Evolutionary conservation across 257 asterid species (phyloP).

Genomic region (Scutellaria minor): DNA sequence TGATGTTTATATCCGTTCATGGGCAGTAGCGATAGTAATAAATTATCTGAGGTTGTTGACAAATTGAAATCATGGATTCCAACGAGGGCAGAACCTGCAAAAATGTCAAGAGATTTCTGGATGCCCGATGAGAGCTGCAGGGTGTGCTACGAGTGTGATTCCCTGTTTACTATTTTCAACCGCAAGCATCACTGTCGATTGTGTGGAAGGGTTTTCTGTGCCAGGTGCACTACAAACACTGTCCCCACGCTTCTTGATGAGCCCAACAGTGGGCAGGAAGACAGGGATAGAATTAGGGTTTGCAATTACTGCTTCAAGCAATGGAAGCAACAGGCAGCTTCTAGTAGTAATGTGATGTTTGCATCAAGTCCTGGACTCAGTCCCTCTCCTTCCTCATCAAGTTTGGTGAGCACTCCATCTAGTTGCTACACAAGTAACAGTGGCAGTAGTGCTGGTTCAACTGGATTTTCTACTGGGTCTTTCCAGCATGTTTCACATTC

Average conservation of each 20-base stretch:
- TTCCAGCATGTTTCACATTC: constrained; percentile 69
- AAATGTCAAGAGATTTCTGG: constrained; percentile 76
- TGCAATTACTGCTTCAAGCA: constrained; percentile 79
- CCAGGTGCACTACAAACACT: constrained; percentile 65
- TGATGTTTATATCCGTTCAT: constrained; percentile 50
- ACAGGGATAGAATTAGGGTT: constrained; percentile 66
- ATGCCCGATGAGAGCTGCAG: constrained; percentile 87
- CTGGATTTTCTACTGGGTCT: constrained; percentile 63
- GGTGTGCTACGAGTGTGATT: constrained; percentile 85
- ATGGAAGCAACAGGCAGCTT: constrained; percentile 55
- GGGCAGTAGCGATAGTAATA: constrained; percentile 61
- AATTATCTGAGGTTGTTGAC: constrained; percentile 68
- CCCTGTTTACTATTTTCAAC: constrained; percentile 64
- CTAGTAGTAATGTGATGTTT: constrained; percentile 44
- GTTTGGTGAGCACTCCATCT: constrained; percentile 69
- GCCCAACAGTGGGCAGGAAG: constrained; percentile 52
- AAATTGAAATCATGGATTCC: constrained; percentile 70
- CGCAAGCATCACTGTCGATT: constrained; percentile 79
- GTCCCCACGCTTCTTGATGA: constrained; percentile 59
- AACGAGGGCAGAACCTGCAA: constrained; percentile 47
- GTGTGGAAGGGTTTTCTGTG: constrained; percentile 80
- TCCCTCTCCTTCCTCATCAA: constrained; percentile 66
- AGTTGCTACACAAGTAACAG: constrained; percentile 62
- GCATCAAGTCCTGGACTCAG: constrained; percentile 55
- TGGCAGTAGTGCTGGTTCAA: constrained; percentile 68